These are phyloP conservation scores for Verticillium nonalfalfae DNA, from an alignment of 2,329 filamentous ascomycete species.

Conservation along the genomic window DNA sequence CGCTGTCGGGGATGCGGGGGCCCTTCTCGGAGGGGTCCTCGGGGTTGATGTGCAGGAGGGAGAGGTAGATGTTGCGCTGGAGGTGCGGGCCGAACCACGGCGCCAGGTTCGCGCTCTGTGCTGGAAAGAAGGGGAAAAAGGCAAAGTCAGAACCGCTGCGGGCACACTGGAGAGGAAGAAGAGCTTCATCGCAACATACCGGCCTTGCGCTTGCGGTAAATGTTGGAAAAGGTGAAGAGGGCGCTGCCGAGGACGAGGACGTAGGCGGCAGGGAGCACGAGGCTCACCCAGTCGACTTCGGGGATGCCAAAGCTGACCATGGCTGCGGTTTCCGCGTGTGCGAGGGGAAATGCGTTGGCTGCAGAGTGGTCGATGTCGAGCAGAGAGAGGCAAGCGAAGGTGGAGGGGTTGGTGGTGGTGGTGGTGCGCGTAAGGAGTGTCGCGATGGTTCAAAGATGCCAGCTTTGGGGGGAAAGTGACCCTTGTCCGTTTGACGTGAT, in stretches of 20 bases:
- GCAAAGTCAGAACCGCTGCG: conserved; percentile 9
- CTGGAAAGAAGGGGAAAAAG: conserved; percentile 32
- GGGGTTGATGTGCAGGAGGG: conserved; percentile 73
- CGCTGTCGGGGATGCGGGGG: conserved; percentile 69
- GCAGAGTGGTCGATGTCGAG: background rate
- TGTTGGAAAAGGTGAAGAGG: conserved; percentile 82
- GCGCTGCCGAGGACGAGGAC: conserved; percentile 81
- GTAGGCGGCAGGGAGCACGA: conserved; percentile 84
- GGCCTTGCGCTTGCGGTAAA: conserved; percentile 90
- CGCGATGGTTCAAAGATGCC: background rate
- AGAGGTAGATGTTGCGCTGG: conserved; percentile 90
- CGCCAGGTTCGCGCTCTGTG: conserved; percentile 74
- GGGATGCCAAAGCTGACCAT: conserved; percentile 44
- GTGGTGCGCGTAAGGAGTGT: background rate
- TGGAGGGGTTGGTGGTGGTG: background rate
- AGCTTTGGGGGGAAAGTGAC: background rate
- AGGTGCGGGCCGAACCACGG: conserved; percentile 93
- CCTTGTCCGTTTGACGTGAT: background rate
- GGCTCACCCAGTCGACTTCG: conserved; percentile 66
- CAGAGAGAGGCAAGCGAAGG: background rate
- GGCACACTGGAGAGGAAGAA: background rate
- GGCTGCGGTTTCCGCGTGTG: conserved; percentile 13
- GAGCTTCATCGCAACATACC: conserved; percentile 40
- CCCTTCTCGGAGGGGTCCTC: conserved; percentile 50
- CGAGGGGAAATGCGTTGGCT: background rate